Base-by-base conservation (phyloP, 2,329 filamentous ascomycete species). In the Didymella glomerata region DNA sequence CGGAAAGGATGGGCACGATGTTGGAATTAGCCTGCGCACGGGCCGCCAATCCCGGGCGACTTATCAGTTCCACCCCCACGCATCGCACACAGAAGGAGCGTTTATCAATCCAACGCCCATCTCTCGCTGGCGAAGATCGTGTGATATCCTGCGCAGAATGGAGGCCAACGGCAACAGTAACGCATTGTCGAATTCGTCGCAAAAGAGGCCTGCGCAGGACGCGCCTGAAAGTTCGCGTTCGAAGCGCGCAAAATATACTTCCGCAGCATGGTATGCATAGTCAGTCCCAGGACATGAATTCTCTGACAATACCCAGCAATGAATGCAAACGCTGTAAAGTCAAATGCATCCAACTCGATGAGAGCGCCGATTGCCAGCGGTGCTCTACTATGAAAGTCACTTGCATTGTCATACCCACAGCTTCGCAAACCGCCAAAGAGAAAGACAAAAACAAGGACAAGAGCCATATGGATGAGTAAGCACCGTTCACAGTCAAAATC, bases 201-300 rank as follows among this genome's bases (percentile, higher is more conserved):
- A 59, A 16, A 67, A 62, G 49, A 55, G 65, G n/a, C 58, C 60
- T 14, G 38, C 51, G 34, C 63, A 58, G 41, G 56, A 65, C 6
- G 34, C 28, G 18, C 47, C 60, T 30, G 60, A 60, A 27, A 53
- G 42, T 34, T 54, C 54, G 25, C 61, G 61, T 27, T n/a, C 61
- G 25, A 68, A 68, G 40, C 65, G 66, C 34, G 66, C 64, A 4
- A 68, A 68, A 34, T 68, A 68, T 38, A 63, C 66, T 7, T 56
- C 61, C 38, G 53, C 63, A 27, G 65, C 66, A 18, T 68, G 66
- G 66, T 68, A 53, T 11, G 48, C 42, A 4, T 14, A 5, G 0
- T 16, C 11, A 13, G 10, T 7, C 9, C 11, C 7, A 2, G 13
- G 9, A 11, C 32, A 7, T 44, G 4, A 13, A 1, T 13, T 11